Evolutionary conservation across 345 rosid species (phyloP).

Genomic region (Cardamine chenopodiifolia): DNA sequence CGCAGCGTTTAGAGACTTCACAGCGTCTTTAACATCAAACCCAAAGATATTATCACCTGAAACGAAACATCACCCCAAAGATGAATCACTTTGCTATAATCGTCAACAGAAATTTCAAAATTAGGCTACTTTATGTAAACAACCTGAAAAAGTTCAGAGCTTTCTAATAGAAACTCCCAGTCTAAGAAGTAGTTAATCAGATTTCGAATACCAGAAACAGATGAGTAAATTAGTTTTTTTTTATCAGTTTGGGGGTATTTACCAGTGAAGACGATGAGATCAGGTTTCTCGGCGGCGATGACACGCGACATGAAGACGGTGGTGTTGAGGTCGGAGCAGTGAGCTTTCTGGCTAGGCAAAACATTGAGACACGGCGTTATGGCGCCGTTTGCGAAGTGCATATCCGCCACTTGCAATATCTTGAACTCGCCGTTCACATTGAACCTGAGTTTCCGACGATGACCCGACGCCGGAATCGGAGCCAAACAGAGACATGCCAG

Average conservation of each 20-base stretch:
- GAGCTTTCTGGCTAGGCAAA: conserved; percentile 48
- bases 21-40: conserved; percentile 64
- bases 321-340: conserved; percentile 92
- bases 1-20: conserved; percentile 69
- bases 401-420: conserved; percentile 90
- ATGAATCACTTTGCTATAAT: neutral
- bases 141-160: neutral
- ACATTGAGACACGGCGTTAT: conserved; percentile 60
- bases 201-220: neutral
- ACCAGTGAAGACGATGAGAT: conserved; percentile 93
- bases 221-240: neutral
- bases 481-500: conserved; percentile 29
- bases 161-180: neutral
- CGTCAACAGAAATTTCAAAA: neutral
- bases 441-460: conserved; percentile 54
- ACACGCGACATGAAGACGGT: conserved; percentile 65
- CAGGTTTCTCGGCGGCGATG: conserved; percentile 85
- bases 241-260: neutral
- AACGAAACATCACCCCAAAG: neutral
- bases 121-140: conserved; percentile 4
- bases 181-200: neutral
- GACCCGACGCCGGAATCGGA: conserved; percentile 30
- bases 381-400: conserved; percentile 85
- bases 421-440: conserved; percentile 64
- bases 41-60: conserved; percentile 89